A percentile compares a stretch with the other conserved stretches of the same genome.
phyloP scores from a whole-genome alignment of 2,329 filamentous ascomycete genomes.

The Huntiella moniliformis region DNA sequence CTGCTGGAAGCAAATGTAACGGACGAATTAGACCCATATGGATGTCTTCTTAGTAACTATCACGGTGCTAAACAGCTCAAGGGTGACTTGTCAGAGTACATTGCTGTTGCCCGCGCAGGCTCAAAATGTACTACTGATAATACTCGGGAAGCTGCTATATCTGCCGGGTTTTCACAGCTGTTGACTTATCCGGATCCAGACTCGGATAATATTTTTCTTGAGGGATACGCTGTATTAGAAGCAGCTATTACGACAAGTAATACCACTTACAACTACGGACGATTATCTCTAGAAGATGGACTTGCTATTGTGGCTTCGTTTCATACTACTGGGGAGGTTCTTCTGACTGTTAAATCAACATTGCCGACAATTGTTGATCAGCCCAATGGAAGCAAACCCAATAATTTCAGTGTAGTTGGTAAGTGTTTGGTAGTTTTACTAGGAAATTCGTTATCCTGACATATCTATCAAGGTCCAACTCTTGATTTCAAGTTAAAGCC shows the following conservation, averaged over 20 bases:
- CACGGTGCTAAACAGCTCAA: neutral
- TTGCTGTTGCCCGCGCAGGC: neutral
- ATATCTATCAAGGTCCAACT: slow-evolving; percentile 9
- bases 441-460: neutral
- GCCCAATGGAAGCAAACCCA: slow-evolving; percentile 6
- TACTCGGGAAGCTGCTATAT: slow-evolving; percentile 5
- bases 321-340: neutral
- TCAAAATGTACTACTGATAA: slow-evolving; percentile 3
- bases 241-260: slow-evolving; percentile 7
- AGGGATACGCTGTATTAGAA: slow-evolving; percentile 8
- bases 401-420: slow-evolving; percentile 12
- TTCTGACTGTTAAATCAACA: neutral
- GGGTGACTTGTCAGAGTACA: slow-evolving; percentile 5
- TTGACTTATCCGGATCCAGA: slow-evolving; percentile 11
- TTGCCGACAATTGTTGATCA: slow-evolving; percentile 7
- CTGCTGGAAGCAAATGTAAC: slow-evolving; percentile 3
- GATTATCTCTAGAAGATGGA: slow-evolving; percentile 3
- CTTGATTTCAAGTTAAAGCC: slow-evolving; percentile 17
- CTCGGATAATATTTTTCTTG: slow-evolving; percentile 6
- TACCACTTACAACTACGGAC: slow-evolving; percentile 9
- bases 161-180: slow-evolving; percentile 9
- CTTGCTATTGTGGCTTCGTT: slow-evolving; percentile 1
- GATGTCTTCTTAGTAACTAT: neutral
- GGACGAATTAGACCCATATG: neutral
- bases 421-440: neutral